Base-by-base conservation (phyloP, 129 eudicot species). In the Ambrosia artemisiifolia region DNA sequence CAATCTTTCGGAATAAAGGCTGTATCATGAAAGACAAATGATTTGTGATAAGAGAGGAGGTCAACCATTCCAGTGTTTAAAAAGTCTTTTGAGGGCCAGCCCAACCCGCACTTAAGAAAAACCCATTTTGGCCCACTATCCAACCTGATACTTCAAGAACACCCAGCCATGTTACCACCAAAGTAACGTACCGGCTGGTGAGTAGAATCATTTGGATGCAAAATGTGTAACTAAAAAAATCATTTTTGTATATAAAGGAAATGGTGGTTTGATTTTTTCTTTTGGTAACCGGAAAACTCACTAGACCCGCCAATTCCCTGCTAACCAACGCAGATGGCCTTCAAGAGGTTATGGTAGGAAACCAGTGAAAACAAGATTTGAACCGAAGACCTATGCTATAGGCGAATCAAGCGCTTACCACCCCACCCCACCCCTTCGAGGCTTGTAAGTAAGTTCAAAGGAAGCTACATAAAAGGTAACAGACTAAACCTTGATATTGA, bases 1-100 rank as follows among this genome's bases (percentile, higher is more conserved):
- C 94, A 50, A 92, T 92, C 80, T 92, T 92, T 59, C 97, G 86
- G 70, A 92, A 92, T 24, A 92, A 69, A 40, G 94, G 96, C 97
- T 92, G 86, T 59, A 81, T 32, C 65, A 60, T 6, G 5, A 18
- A 24, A 24, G 11, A 24, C 38, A 47, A 33, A 57, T 60, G 63
- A 1, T 9, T 57, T 55, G 8, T 55, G 14, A 18, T 55, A 8
- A 55, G 62, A 20, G 62, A 10, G 9, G 19, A 11, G 16, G 36
- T 56, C 63, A 57, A 57, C 16, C 38, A 57, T 57, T 36, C 63
- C 35, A 24, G 8, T 28, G 36, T 57, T 55, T 33, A 9, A 9
- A 55, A 55, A 12, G 28, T 24, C 2, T 13, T 8, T 53, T 53
- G 12, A n/a, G 33, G 14, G 6, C 32, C 33, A 54, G 33, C 61